Conservation (phyloP, 78 protist species). For the Guillardia theta region DNA sequence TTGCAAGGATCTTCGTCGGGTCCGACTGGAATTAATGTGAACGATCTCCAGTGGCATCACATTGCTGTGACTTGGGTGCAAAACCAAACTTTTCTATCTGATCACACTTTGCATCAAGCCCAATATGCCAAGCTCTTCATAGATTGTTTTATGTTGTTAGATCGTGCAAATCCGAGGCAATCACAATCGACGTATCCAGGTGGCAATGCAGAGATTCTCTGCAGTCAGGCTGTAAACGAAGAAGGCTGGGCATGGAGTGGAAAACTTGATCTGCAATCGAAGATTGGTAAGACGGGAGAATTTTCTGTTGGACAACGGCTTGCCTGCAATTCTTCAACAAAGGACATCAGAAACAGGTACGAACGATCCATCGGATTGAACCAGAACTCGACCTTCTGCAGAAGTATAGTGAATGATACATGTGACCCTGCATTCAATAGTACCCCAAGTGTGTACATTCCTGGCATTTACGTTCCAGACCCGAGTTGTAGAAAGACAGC, state of each 20-base stretch:
- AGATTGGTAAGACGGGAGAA: not conserved
- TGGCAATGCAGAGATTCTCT: not conserved
- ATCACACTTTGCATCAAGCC: not conserved
- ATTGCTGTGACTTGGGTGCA: not conserved
- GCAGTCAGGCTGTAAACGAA: not conserved
- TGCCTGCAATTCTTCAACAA: not conserved
- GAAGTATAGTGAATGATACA: not conserved
- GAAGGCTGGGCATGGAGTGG: not conserved
- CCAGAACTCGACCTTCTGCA: not conserved
- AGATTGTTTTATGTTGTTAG: not conserved
- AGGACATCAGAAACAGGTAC: not conserved
- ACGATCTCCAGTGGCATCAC: constrained; percentile 2
- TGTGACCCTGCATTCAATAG: not conserved
- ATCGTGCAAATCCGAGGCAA: not conserved
- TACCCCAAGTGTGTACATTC: not conserved
- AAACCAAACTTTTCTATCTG: not conserved
- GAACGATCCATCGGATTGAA: not conserved
- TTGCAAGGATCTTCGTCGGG: not conserved
- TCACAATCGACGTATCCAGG: not conserved
- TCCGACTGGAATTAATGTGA: not conserved
- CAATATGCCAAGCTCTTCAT: not conserved
- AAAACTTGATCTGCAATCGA: not conserved
- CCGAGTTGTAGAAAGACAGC: not conserved
- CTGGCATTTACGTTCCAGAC: not conserved
- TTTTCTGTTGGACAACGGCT: not conserved